Percentiles rank a stretch among this genome's conserved stretches.
phyloP scores from a whole-genome alignment of 495 filamentous ascomycete species.

The Cladorrhinum samala region DNA sequence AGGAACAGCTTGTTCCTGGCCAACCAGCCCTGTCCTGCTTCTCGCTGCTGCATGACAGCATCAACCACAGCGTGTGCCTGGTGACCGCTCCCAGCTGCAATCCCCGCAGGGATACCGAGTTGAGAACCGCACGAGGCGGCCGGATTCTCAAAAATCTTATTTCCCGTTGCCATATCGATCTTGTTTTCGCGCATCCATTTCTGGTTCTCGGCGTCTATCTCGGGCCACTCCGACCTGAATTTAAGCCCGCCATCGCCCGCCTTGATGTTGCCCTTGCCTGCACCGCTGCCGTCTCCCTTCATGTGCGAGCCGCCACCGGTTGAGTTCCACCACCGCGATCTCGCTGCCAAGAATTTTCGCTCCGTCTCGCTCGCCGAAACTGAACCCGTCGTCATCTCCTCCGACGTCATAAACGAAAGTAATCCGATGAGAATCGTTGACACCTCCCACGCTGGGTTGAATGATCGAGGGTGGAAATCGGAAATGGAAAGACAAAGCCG shows the following conservation, averaged over 20 bases:
- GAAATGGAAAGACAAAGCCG: slow-evolving; percentile 91
- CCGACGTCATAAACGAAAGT: slow-evolving; percentile 94
- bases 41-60: slow-evolving; percentile 61
- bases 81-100: slow-evolving; percentile 59
- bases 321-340: slow-evolving; percentile 92
- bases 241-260: slow-evolving; percentile 89
- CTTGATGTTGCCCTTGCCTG: slow-evolving; percentile 47
- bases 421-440: slow-evolving; percentile 93
- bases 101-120: slow-evolving; percentile 58
- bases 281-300: slow-evolving; percentile 23
- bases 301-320: slow-evolving; percentile 84
- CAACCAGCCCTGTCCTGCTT: slow-evolving; percentile 77
- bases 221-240: slow-evolving; percentile 84
- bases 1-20: slow-evolving; percentile 69
- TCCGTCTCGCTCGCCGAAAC: slow-evolving; percentile 75
- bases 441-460: slow-evolving; percentile 99
- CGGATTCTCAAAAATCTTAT: slow-evolving; percentile 36
- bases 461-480: slow-evolving; percentile 95
- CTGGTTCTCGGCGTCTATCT: slow-evolving; percentile 87
- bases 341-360: slow-evolving; percentile 67
- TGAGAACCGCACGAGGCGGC: slow-evolving; percentile 59
- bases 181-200: slow-evolving; percentile 80
- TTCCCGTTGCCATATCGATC: slow-evolving; percentile 74
- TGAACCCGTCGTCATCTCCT: slow-evolving; percentile 97
- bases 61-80: slow-evolving; percentile 77